Evolutionary conservation across 176 grass and related monocot species (phyloP).

Genomic region (Oryza longistaminata): DNA sequence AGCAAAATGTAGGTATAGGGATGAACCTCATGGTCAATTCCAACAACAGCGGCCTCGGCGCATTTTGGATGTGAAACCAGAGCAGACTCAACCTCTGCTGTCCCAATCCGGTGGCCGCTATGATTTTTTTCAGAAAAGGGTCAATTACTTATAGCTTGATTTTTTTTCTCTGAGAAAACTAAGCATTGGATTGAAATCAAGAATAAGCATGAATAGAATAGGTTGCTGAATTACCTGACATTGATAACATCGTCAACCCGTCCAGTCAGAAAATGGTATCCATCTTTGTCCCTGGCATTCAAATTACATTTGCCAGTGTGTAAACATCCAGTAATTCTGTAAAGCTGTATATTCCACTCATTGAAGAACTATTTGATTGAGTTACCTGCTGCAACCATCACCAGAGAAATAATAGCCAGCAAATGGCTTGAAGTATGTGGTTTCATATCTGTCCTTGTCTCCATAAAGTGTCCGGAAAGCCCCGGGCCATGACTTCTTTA

Average conservation of each 20-base stretch:
- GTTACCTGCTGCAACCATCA: constrained; percentile 92
- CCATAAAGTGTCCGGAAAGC: constrained; percentile 90
- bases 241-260: constrained; percentile 99
- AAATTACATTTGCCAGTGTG: constrained; percentile 27
- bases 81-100: constrained; percentile 94
- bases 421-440: constrained; percentile 98
- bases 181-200: constrained; percentile 1
- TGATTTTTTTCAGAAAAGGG: constrained; percentile 26
- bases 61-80: constrained; percentile 95
- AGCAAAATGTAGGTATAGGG: not conserved
- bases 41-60: constrained; percentile 91
- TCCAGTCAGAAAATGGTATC: constrained; percentile 93
- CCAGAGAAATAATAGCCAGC: constrained; percentile 96
- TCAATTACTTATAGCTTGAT: constrained; percentile 17
- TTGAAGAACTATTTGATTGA: not conserved
- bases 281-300: constrained; percentile 82
- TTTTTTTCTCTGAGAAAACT: not conserved
- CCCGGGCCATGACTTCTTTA: constrained; percentile 97
- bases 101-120: constrained; percentile 94
- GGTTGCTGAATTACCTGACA: constrained; percentile 62
- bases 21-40: constrained; percentile 94
- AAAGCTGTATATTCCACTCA: not conserved
- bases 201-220: not conserved
- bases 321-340: constrained; percentile 15
- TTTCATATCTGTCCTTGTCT: constrained; percentile 98